Conservation (phyloP, 148 eudicot genomes). For the Selenicereus undatus region DNA sequence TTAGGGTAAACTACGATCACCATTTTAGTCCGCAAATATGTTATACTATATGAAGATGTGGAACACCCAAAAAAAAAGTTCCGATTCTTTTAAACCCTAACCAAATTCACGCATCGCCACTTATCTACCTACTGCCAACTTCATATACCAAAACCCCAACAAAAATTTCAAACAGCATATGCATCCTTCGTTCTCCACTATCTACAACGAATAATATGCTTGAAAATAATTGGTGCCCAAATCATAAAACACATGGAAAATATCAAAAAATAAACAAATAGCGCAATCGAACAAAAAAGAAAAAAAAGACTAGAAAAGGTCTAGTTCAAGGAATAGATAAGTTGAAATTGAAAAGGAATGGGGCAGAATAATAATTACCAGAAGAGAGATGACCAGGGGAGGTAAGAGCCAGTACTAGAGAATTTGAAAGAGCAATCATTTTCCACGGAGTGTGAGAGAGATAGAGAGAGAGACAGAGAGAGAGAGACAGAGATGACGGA, state of each 20-base stretch:
- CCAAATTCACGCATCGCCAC: not conserved
- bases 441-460: not conserved
- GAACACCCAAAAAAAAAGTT: not conserved
- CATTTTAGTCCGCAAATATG: too few relatives aligned
- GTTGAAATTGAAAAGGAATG: not conserved
- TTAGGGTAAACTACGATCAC: too few relatives aligned
- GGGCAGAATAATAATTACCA: conserved; percentile 31
- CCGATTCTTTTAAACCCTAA: not conserved
- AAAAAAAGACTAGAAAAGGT: not conserved
- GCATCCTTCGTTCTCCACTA: not conserved
- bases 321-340: not conserved
- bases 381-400: conserved; percentile 32
- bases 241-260: not conserved
- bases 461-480: not conserved
- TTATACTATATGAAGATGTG: too few relatives aligned
- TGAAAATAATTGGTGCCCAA: conserved; percentile 15
- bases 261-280: not conserved
- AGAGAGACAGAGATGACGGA: not conserved
- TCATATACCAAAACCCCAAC: not conserved
- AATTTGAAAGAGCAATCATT: conserved; percentile 43
- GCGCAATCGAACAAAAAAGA: not conserved
- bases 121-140: not conserved
- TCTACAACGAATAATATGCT: conserved; percentile 4
- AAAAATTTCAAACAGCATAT: not conserved
- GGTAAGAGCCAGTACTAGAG: conserved; percentile 31